phyloP scores from a whole-genome alignment of 441 rosid species.

The Arabidopsis hybrid region DNA sequence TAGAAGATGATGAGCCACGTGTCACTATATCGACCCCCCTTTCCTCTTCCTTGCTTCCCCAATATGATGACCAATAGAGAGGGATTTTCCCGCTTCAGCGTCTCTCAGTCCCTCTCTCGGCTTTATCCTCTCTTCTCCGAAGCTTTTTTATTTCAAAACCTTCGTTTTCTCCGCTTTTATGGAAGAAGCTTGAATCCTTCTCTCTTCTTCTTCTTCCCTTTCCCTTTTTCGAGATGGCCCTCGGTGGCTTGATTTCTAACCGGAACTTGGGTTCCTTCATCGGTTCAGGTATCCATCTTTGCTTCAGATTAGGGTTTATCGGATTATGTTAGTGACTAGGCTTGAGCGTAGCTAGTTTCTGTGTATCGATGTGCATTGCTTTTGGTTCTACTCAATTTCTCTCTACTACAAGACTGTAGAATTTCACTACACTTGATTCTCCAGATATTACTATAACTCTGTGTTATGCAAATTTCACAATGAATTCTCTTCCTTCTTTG shows the following conservation, averaged over 20 bases:
- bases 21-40: slow-evolving; percentile 64
- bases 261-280: slow-evolving; percentile 68
- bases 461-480: neutral
- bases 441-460: neutral
- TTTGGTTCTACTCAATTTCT: slow-evolving; percentile 5
- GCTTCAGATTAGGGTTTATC: slow-evolving; percentile 7
- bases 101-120: slow-evolving; percentile 8
- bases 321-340: slow-evolving; percentile 1
- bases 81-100: slow-evolving; percentile 65
- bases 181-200: slow-evolving; percentile 35
- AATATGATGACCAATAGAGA: slow-evolving; percentile 46
- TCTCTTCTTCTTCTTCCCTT: slow-evolving; percentile 1
- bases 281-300: slow-evolving; percentile 63
- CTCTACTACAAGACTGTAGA: neutral
- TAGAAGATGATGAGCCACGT: slow-evolving; percentile 71
- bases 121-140: slow-evolving; percentile 51
- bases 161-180: slow-evolving; percentile 38
- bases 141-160: slow-evolving; percentile 8
- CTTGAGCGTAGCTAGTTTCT: neutral
- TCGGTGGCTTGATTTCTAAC: slow-evolving; percentile 79
- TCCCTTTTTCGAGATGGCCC: slow-evolving; percentile 60
- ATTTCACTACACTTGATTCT: slow-evolving; percentile 1
- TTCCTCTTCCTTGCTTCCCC: slow-evolving; percentile 42
- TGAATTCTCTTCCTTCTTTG: neutral
- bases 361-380: slow-evolving; percentile 1